phyloP scores from a whole-genome alignment of 2,329 filamentous ascomycete species.

The Aureobasidium pullulans region DNA sequence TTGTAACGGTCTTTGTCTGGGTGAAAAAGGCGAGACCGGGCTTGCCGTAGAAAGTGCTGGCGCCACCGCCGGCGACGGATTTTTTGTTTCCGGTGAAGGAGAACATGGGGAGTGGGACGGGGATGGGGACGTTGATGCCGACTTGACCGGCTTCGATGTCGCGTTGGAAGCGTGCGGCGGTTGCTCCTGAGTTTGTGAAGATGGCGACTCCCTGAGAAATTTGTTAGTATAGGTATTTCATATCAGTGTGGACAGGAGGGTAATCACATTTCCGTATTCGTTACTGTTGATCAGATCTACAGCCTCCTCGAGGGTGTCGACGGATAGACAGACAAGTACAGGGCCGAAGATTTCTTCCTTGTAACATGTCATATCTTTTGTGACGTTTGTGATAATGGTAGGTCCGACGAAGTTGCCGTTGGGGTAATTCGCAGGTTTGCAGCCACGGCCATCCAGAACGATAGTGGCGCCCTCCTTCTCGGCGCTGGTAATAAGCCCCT shows the following conservation, averaged over 20 bases:
- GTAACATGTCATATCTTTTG: conserved; percentile 75
- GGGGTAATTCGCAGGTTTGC: conserved; percentile 68
- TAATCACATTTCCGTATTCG: conserved; percentile 64
- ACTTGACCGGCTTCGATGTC: conserved; percentile 81
- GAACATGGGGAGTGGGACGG: conserved; percentile 56
- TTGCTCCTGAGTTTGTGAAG: conserved; percentile 72
- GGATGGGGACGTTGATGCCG: conserved; percentile 78
- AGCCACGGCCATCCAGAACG: conserved; percentile 71
- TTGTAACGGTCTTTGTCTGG: conserved; percentile 94
- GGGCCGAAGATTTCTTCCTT: conserved; percentile 80
- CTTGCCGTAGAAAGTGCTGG: conserved; percentile 91
- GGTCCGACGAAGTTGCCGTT: conserved; percentile 78
- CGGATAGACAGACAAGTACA: conserved; percentile 73
- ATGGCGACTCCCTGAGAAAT: conserved; percentile 57
- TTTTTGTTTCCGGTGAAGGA: conserved; percentile 68
- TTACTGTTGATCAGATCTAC: conserved; percentile 77
- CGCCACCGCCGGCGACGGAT: conserved; percentile 83
- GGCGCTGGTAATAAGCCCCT: conserved; percentile 65
- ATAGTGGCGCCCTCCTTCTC: conserved; percentile 76
- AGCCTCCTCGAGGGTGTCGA: conserved; percentile 69
- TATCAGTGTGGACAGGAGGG: too few species aligned
- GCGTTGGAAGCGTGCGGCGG: conserved; percentile 69
- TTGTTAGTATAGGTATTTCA: background rate
- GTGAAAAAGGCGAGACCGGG: conserved; percentile 93
- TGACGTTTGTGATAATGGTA: conserved; percentile 77